Evolutionary conservation across 176 grass and related monocot species (phyloP).

Genomic region (Paspalum vaginatum): DNA sequence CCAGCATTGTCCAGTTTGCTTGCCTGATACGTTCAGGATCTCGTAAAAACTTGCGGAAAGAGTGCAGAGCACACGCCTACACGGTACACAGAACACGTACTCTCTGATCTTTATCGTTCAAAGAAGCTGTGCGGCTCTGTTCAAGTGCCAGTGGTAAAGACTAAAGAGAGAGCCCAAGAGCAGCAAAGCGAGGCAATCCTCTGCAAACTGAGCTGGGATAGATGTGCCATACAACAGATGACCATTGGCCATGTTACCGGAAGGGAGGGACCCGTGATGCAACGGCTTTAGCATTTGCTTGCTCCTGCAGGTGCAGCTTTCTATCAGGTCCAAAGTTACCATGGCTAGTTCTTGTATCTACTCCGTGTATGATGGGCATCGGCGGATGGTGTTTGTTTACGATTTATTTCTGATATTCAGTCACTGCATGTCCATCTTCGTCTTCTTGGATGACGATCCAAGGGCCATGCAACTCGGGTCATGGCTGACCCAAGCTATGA

Average conservation of each 20-base stretch:
- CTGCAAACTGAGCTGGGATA: constrained; percentile 31
- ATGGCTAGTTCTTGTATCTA: background rate
- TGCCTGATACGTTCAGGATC: constrained; percentile 46
- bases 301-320: background rate
- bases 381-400: too few species aligned
- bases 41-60: constrained; percentile 22
- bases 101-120: constrained; percentile 24
- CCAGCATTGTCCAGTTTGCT: constrained; percentile 24
- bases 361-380: too few species aligned
- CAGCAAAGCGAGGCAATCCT: constrained; percentile 32
- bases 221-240: background rate
- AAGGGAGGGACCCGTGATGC: background rate
- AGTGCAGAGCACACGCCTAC: background rate
- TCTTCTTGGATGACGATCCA: too few species aligned
- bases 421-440: background rate
- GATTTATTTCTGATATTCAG: background rate
- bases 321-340: background rate
- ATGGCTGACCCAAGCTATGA: background rate
- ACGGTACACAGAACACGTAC: background rate
- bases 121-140: constrained; percentile 15
- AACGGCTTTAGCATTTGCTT: constrained; percentile 38
- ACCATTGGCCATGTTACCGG: constrained; percentile 11
- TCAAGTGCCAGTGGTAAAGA: constrained; percentile 26
- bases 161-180: constrained; percentile 4
- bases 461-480: background rate